A percentile compares a stretch with the other conserved stretches of the same genome.
phyloP scores from a whole-genome alignment of 2,329 filamentous ascomycete species.

The Ophidiomyces ophidiicola region DNA sequence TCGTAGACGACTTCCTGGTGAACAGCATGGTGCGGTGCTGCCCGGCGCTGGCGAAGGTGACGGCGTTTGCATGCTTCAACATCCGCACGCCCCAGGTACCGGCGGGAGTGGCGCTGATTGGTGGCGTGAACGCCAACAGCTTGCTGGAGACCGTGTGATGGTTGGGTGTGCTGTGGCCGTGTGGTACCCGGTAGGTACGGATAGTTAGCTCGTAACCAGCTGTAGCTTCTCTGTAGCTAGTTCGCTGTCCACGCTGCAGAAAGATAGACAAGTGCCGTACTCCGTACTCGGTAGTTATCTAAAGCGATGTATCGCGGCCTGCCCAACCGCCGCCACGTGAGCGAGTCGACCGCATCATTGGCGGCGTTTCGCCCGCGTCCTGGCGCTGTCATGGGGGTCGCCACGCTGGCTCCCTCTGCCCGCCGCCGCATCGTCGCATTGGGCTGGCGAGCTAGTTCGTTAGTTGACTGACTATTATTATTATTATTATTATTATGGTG shows the following conservation, averaged over 20 bases:
- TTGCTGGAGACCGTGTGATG: slow-evolving; percentile 1
- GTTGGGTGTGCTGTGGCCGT: not conserved
- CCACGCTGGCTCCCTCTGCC: too few species aligned
- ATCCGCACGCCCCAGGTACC: slow-evolving; percentile 46
- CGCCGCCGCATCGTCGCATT: too few species aligned
- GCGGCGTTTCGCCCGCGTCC: not conserved
- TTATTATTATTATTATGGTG: too few species aligned
- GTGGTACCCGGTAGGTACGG: not conserved
- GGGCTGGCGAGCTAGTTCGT: too few species aligned
- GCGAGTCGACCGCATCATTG: not conserved
- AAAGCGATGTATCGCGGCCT: not conserved
- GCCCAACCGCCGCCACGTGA: slow-evolving; percentile 3
- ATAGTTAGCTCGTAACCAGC: too few species aligned
- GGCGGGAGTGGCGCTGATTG: slow-evolving; percentile 47
- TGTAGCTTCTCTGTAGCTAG: slow-evolving; percentile 2
- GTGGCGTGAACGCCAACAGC: slow-evolving; percentile 43
- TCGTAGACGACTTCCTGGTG: slow-evolving; percentile 35
- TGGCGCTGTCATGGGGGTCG: too few species aligned
- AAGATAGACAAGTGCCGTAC: too few species aligned
- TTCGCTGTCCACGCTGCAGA: too few species aligned
- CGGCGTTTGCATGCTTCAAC: slow-evolving; percentile 52
- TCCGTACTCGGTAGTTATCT: too few species aligned
- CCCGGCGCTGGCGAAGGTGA: slow-evolving; percentile 41
- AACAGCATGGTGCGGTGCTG: slow-evolving; percentile 36
- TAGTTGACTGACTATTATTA: too few species aligned